Evolutionary conservation across 2,329 filamentous ascomycete genomes (phyloP).

Genomic region (Aspergillus novofumigatus): DNA sequence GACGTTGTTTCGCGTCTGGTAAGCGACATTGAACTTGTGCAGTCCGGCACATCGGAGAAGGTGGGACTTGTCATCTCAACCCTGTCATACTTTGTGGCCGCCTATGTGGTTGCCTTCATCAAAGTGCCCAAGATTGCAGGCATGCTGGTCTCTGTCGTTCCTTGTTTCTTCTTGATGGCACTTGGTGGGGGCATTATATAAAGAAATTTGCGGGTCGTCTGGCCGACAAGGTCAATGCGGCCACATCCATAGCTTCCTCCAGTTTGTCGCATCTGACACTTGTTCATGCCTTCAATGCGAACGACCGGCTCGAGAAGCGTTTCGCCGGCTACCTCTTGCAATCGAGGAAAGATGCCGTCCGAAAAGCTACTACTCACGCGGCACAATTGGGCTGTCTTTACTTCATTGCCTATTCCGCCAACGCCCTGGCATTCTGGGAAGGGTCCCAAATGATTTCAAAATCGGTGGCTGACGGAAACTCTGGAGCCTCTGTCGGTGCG

Average conservation of each 20-base stretch:
- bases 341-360: slow-evolving; percentile 51
- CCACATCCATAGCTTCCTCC: slow-evolving; percentile 60
- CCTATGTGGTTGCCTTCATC: slow-evolving; percentile 64
- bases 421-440: slow-evolving; percentile 65
- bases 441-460: slow-evolving; percentile 54
- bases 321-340: slow-evolving; percentile 51
- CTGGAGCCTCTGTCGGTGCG: slow-evolving; percentile 28
- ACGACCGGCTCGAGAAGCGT: slow-evolving; percentile 54
- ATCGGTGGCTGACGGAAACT: slow-evolving; percentile 15
- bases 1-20: slow-evolving; percentile 61
- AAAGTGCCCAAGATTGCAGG: slow-evolving; percentile 59
- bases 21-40: slow-evolving; percentile 62
- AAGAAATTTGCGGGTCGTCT: slow-evolving; percentile 47
- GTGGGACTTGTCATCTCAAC: slow-evolving; percentile 62
- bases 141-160: slow-evolving; percentile 61
- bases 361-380: slow-evolving; percentile 55
- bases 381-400: slow-evolving; percentile 59
- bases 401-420: slow-evolving; percentile 64
- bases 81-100: slow-evolving; percentile 61
- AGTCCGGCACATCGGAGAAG: slow-evolving; percentile 66
- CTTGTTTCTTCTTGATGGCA: slow-evolving; percentile 58
- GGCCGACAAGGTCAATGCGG: slow-evolving; percentile 51
- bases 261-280: slow-evolving; percentile 56
- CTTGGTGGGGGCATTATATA: slow-evolving; percentile 52
- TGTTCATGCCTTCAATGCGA: slow-evolving; percentile 61